Conservation (phyloP, 1,284 basidiomycete genomes). For the Lentinula novae-zelandiae region DNA sequence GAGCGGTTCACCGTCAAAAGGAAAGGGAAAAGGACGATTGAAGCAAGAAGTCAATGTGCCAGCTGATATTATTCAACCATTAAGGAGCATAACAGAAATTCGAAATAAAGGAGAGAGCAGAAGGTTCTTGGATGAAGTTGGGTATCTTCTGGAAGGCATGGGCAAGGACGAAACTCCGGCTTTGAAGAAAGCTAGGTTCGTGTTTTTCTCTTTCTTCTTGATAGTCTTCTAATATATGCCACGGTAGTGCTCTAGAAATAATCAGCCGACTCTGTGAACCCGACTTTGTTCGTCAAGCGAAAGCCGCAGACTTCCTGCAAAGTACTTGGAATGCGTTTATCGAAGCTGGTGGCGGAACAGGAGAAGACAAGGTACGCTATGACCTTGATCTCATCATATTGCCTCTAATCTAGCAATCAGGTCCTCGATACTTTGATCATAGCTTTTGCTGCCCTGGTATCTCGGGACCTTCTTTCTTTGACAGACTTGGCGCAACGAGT, state of each 20-base stretch:
- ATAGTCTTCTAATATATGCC: constrained; percentile 6
- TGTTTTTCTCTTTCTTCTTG: background rate
- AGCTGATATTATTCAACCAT: constrained; percentile 64
- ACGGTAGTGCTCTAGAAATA: constrained; percentile 64
- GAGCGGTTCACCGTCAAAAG: constrained; percentile 21
- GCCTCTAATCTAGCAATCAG: constrained; percentile 25
- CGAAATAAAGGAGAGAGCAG: constrained; percentile 75
- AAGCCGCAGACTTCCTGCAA: constrained; percentile 64
- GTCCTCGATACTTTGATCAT: constrained; percentile 57
- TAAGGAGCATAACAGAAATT: constrained; percentile 77
- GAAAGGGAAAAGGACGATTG: constrained; percentile 29
- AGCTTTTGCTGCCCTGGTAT: constrained; percentile 55
- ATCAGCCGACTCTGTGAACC: constrained; percentile 65
- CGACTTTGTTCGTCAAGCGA: constrained; percentile 73
- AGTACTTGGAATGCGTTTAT: constrained; percentile 64
- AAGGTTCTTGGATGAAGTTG: constrained; percentile 75
- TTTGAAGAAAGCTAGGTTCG: constrained; percentile 63
- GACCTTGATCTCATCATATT: background rate
- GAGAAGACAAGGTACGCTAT: constrained; percentile 49
- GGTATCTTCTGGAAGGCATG: constrained; percentile 78
- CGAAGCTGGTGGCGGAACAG: constrained; percentile 52
- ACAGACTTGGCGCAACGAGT: constrained; percentile 44
- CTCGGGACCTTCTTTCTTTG: constrained; percentile 51
- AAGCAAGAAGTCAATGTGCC: constrained; percentile 24
- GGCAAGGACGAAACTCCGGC: constrained; percentile 45